Evolutionary conservation across 2,329 filamentous ascomycete genomes (phyloP).

Genomic region (Celoporthe dispersa): DNA sequence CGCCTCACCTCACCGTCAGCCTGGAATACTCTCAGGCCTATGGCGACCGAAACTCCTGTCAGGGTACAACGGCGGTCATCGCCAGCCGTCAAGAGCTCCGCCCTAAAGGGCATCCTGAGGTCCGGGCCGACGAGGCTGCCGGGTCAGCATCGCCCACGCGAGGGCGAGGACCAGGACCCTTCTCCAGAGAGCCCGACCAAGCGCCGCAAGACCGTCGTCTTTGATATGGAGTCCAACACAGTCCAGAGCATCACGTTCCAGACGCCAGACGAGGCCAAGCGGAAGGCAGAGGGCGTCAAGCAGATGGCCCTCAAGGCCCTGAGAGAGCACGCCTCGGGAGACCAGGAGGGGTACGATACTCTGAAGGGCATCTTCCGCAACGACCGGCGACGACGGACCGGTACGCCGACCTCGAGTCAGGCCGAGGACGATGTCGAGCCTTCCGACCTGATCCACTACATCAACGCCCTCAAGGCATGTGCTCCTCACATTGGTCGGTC

Average conservation of each 20-base stretch:
- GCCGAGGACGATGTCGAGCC: conserved; percentile 55
- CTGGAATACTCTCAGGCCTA: conserved; percentile 4
- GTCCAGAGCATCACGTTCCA: conserved; percentile 59
- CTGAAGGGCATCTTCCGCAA: conserved; percentile 63
- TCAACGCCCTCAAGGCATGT: conserved; percentile 66
- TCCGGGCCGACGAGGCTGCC: conserved; percentile 17
- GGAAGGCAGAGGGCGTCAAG: conserved; percentile 61
- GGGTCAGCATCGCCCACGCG: conserved; percentile 20
- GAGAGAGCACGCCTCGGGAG: conserved; percentile 59
- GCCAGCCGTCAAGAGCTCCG: conserved; percentile 26
- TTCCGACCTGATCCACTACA: conserved; percentile 63
- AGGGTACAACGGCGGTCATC: conserved; percentile 25
- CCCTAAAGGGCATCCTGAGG: conserved; percentile 24
- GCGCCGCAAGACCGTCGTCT: conserved; percentile 58
- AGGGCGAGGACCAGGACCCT: conserved; percentile 42
- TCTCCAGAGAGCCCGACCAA: conserved; percentile 52
- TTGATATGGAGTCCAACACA: conserved; percentile 61
- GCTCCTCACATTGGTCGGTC: conserved; percentile 63
- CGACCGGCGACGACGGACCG: conserved; percentile 48
- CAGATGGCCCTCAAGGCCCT: conserved; percentile 59
- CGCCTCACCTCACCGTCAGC: conserved; percentile 12
- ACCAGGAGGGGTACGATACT: conserved; percentile 64
- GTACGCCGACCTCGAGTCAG: conserved; percentile 35
- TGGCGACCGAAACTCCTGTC: conserved; percentile 29
- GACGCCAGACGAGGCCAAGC: conserved; percentile 59